Conservation (phyloP, 192 early-diverging fungal genomes). For the Dissophora globulifera region DNA sequence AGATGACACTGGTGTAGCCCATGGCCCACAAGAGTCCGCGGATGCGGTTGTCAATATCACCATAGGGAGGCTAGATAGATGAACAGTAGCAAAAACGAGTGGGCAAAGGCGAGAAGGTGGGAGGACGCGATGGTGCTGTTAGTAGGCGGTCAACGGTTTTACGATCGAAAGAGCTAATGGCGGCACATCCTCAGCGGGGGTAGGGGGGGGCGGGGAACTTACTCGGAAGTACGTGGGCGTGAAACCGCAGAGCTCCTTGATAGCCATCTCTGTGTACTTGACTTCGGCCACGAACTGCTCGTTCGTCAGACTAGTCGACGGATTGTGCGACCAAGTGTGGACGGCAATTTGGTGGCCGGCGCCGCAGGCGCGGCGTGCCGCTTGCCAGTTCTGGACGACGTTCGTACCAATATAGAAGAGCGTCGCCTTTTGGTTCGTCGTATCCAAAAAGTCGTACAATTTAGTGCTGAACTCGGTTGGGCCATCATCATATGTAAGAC, state of each 20-base stretch:
- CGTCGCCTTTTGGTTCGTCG: slow-evolving; percentile 58
- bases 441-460: slow-evolving; percentile 62
- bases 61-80: slow-evolving; percentile 35
- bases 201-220: slow-evolving; percentile 12
- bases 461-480: slow-evolving; percentile 52
- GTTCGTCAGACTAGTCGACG: slow-evolving; percentile 67
- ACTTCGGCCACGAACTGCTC: slow-evolving; percentile 76
- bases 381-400: slow-evolving; percentile 52
- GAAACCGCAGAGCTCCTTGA: slow-evolving; percentile 63
- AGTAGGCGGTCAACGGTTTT: too few species aligned
- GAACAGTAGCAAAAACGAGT: background rate
- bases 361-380: slow-evolving; percentile 52
- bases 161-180: too few species aligned
- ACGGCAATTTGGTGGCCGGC: slow-evolving; percentile 44
- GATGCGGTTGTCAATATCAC: slow-evolving; percentile 36
- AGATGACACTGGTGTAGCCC: slow-evolving; percentile 62
- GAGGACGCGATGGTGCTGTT: too few species aligned
- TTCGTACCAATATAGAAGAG: slow-evolving; percentile 61
- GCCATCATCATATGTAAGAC: slow-evolving; percentile 59
- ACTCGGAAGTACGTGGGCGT: slow-evolving; percentile 61
- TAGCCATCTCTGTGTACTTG: slow-evolving; percentile 68
- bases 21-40: slow-evolving; percentile 36
- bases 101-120: too few species aligned
- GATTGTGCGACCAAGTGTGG: slow-evolving; percentile 67
- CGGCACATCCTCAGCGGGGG: too few species aligned